Base-by-base conservation (phyloP, 169 alveolate species). In the Blepharisma undulans region DNA sequence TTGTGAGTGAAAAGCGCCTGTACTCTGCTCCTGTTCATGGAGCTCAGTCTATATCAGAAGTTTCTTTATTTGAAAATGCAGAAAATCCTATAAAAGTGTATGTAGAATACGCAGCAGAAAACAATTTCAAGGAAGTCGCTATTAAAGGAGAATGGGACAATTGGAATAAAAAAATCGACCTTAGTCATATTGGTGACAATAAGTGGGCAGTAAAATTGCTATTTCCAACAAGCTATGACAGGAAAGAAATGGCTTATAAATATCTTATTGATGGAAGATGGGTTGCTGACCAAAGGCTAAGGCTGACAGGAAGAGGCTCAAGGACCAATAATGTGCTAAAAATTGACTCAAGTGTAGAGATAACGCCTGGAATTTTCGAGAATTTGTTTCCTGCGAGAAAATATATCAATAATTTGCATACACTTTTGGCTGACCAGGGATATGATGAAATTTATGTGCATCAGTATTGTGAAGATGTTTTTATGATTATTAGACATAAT, bases 1-100 rank as follows among this genome's bases (percentile, higher is more conserved):
- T 98, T 12, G 98, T 98, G 1, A 93, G 93, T 22, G 99, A 98
- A 88, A 92, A 96, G 89, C 94, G 99, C 89, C 82, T 89, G 22
- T 98, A 98, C 92, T 10, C 6, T 10, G 1, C 10, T 12, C 66
- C 66, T 10, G 66, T 48, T 48, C 7, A 10, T 48, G 66, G 14
- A 48, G 66, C 7, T 10, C 66, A 48, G 14, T 10, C 7, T 10
- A 18, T 48, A 48, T 10, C 7, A 10, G 66, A 48, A 48, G 14
- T 48, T 48, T 10, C 7, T 10, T 12, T 48, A 48, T 5, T 48
- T 48, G 66, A 48, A 5, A n/a, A n/a, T n/a, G 66, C 16, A 48
- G 66, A 48, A 48, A 48, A 48, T 48, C 14, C 7, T 48, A 48
- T 48, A 48, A 48, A 48, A 48, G 66, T 48, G 21, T 48, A 10